phyloP scores from a whole-genome alignment of 2,329 filamentous ascomycete species.

The Geoglossum cookeanum region DNA sequence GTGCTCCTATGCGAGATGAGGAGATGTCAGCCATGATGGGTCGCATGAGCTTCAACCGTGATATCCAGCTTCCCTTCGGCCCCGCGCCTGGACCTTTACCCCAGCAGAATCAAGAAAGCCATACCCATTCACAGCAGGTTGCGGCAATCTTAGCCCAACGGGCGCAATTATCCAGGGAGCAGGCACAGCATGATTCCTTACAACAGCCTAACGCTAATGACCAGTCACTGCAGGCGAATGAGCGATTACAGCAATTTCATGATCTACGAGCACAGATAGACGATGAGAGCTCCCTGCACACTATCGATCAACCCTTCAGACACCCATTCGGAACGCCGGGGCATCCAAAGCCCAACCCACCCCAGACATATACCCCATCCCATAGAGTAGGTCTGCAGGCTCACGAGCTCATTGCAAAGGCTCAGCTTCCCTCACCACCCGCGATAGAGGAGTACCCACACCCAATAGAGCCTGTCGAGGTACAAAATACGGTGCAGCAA shows the following conservation, averaged over 20 bases:
- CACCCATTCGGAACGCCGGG: background rate
- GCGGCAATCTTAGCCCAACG: constrained; percentile 41
- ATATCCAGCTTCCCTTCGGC: constrained; percentile 29
- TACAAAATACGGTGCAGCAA: constrained; percentile 61
- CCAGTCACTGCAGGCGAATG: constrained; percentile 31
- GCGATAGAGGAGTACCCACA: background rate
- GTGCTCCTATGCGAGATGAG: constrained; percentile 36
- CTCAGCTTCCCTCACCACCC: background rate
- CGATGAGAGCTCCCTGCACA: constrained; percentile 21
- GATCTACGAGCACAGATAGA: constrained; percentile 57
- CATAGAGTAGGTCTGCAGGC: background rate
- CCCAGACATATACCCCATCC: background rate
- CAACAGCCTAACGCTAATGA: constrained; percentile 28
- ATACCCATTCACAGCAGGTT: constrained; percentile 35
- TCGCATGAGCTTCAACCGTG: constrained; percentile 40
- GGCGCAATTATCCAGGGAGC: constrained; percentile 39
- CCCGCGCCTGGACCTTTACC: constrained; percentile 26
- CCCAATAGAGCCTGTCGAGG: constrained; percentile 21
- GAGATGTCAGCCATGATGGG: constrained; percentile 46
- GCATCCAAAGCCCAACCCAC: background rate
- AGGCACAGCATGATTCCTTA: constrained; percentile 32
- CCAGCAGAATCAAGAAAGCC: constrained; percentile 27
- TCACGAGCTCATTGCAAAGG: constrained; percentile 1
- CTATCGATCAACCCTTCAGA: constrained; percentile 7
- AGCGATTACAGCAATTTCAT: constrained; percentile 70